Conservation (phyloP, 139 green algal species). For the Volvox reticuliferus region DNA sequence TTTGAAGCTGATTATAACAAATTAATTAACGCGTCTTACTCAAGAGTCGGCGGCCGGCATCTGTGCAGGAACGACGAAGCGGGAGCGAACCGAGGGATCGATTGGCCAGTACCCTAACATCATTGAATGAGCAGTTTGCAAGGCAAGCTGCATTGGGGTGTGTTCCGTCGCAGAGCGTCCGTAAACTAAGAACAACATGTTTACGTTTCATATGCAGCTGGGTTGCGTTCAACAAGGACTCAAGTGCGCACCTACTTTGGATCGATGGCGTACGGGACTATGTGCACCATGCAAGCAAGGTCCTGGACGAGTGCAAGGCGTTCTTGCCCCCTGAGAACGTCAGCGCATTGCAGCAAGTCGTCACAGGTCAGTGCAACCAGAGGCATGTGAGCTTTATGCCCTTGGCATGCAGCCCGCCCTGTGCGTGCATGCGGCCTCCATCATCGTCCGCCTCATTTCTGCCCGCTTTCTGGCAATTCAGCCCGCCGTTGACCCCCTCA, state of each 20-base stretch:
- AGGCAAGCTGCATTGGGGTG: not conserved
- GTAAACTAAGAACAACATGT: too few species aligned
- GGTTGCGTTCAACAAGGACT: not conserved
- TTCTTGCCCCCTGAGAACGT: not conserved
- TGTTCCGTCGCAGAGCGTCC: too few species aligned
- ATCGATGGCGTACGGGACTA: slow-evolving; percentile 36
- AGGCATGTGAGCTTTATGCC: too few species aligned
- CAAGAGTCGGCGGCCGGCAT: not conserved
- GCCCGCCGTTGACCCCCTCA: not conserved
- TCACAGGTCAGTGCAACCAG: not conserved
- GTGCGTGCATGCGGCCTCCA: not conserved
- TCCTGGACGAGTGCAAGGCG: slow-evolving; percentile 4
- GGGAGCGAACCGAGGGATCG: not conserved
- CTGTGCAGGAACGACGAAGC: slow-evolving; percentile 22
- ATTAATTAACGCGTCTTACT: too few species aligned
- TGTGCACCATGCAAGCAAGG: not conserved
- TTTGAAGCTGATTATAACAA: too few species aligned
- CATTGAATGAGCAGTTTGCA: slow-evolving; percentile 17
- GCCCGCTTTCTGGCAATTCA: not conserved
- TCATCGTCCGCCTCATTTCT: too few species aligned
- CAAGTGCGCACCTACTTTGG: slow-evolving; percentile 6
- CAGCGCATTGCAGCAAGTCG: not conserved
- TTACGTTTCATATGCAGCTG: slow-evolving; percentile 10
- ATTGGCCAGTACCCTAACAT: not conserved
- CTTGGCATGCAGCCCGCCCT: too few species aligned